Percentiles rank a stretch among this genome's conserved stretches.
These are phyloP conservation scores for Pichia manshurica DNA, from an alignment of 805 yeast genomes.

Conservation along the genomic window DNA sequence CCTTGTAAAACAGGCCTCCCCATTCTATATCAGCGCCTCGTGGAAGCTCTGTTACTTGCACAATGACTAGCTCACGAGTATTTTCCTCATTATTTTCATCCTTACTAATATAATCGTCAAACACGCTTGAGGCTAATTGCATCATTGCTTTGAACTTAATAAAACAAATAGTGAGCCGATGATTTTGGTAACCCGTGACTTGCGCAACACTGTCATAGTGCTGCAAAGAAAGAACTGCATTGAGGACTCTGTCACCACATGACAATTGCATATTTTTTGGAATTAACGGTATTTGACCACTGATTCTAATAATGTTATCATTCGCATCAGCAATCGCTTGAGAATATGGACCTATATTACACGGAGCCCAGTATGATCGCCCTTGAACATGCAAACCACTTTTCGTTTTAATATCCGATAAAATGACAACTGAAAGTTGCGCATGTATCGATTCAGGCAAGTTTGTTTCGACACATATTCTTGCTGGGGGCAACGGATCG, in stretches of 20 bases:
- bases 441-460: conserved; percentile 36
- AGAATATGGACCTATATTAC: conserved; percentile 96
- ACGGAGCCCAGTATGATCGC: conserved; percentile 96
- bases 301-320: conserved; percentile 51
- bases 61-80: conserved; percentile 39
- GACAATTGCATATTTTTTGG: conserved; percentile 63
- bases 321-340: conserved; percentile 58
- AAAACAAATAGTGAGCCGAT: conserved; percentile 51
- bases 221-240: conserved; percentile 59
- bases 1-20: conserved; percentile 56
- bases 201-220: conserved; percentile 62
- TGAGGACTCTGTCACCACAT: conserved; percentile 23
- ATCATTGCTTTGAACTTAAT: conserved; percentile 35
- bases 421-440: conserved; percentile 57
- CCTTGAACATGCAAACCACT: conserved; percentile 87
- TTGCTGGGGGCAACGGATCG: conserved; percentile 73
- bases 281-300: conserved; percentile 88
- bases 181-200: conserved; percentile 41
- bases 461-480: conserved; percentile 72
- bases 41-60: conserved; percentile 55
- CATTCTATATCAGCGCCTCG: conserved; percentile 64
- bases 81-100: conserved; percentile 15
- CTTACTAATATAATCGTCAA: conserved; percentile 37
- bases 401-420: conserved; percentile 35
- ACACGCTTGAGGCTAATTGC: conserved; percentile 32